phyloP scores from a whole-genome alignment of 139 green algal genomes.

The Marvania coccoides region DNA sequence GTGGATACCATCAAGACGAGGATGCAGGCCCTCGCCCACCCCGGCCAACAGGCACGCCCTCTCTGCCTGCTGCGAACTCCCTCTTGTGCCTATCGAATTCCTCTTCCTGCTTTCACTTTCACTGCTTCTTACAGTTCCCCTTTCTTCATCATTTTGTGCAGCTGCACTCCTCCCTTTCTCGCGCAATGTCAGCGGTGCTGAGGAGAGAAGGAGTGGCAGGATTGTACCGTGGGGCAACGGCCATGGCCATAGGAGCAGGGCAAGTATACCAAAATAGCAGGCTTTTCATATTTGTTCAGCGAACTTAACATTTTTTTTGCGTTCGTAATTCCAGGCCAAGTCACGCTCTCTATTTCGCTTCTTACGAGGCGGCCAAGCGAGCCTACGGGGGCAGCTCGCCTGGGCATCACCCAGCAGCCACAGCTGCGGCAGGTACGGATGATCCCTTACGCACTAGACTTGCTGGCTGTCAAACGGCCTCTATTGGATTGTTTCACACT shows the following conservation, averaged over 20 bases:
- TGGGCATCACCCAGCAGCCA: conserved; percentile 49
- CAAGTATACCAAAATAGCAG: conserved; percentile 23
- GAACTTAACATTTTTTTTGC: neutral
- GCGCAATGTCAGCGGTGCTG: conserved; percentile 53
- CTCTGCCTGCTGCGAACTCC: neutral
- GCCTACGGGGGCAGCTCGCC: conserved; percentile 44
- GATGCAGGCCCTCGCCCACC: conserved; percentile 89
- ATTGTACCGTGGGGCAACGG: conserved; percentile 74
- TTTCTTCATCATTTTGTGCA: conserved; percentile 20
- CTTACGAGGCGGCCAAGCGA: conserved; percentile 87
- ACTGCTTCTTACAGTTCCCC: neutral
- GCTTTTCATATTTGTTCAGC: neutral
- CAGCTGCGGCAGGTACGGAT: conserved; percentile 41
- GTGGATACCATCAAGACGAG: conserved; percentile 98
- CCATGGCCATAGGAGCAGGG: conserved; percentile 61
- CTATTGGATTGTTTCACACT: neutral
- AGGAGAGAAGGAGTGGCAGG: conserved; percentile 60
- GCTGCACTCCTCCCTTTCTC: conserved; percentile 50
- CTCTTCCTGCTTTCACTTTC: neutral
- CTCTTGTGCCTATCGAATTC: neutral
- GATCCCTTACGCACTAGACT: neutral
- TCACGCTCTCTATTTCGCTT: conserved; percentile 93
- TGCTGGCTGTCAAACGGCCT: neutral
- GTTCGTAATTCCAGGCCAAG: conserved; percentile 55
- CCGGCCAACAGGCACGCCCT: conserved; percentile 57